A percentile compares a stretch with the other conserved stretches of the same genome.
phyloP scores from a whole-genome alignment of 176 grass and related monocot genomes.

The Echinochloa phyllopogon region DNA sequence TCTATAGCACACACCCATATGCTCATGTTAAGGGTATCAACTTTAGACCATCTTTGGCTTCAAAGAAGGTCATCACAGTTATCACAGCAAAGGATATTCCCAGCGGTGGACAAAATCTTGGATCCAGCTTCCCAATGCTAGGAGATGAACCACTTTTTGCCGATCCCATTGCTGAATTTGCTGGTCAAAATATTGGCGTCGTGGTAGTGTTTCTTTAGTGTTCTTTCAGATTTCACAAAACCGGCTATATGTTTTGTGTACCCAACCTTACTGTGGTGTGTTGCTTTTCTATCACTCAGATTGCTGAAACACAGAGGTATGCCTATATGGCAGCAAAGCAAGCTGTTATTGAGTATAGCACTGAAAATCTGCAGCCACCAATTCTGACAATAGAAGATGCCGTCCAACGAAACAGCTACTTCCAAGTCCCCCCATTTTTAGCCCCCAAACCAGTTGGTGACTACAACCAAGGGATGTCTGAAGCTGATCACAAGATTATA shows the following conservation, averaged over 20 bases:
- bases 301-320: conserved; percentile 77
- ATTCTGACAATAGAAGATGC: conserved; percentile 85
- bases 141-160: conserved; percentile 72
- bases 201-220: conserved; percentile 61
- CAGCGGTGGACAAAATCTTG: conserved; percentile 62
- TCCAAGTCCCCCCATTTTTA: conserved; percentile 48
- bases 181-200: conserved; percentile 73
- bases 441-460: conserved; percentile 67
- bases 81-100: conserved; percentile 81
- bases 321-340: conserved; percentile 80
- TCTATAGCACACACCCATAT: conserved; percentile 76
- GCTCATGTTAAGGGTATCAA: conserved; percentile 62
- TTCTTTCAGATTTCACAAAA: conserved; percentile 7
- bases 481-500: conserved; percentile 87
- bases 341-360: conserved; percentile 62
- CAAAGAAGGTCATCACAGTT: conserved; percentile 64
- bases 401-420: conserved; percentile 67
- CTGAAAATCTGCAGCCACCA: conserved; percentile 67
- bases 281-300: conserved; percentile 45
- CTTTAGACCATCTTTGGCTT: conserved; percentile 62
- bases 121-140: conserved; percentile 29
- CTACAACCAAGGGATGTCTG: conserved; percentile 71
- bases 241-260: background rate
- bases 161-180: conserved; percentile 64
- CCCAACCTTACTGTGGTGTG: background rate